Evolutionary conservation across 495 filamentous ascomycete species (phyloP).

Genomic region (Xylaria castorea): DNA sequence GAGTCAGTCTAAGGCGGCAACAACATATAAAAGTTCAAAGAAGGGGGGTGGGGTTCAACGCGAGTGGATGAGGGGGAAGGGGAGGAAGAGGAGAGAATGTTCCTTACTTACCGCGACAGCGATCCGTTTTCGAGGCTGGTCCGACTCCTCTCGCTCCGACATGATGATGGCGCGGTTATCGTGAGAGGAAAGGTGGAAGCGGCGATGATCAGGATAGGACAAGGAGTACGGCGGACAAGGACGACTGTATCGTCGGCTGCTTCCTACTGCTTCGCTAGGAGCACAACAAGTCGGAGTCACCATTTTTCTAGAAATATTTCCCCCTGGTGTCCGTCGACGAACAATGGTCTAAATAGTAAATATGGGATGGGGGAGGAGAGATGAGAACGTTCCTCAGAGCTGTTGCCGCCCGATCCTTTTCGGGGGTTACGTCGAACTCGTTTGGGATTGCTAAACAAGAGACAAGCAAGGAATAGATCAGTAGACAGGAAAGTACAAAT

Average conservation of each 20-base stretch:
- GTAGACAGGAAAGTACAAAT: conserved; percentile 27
- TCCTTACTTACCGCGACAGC: conserved; percentile 68
- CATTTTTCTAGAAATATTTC: conserved; percentile 38
- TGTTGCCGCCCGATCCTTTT: conserved; percentile 34
- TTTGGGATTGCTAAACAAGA: conserved; percentile 25
- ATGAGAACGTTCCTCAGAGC: conserved; percentile 29
- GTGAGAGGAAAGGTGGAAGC: conserved; percentile 44
- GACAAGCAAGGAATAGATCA: conserved; percentile 29
- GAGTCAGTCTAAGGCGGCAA: conserved; percentile 2
- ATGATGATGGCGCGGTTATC: conserved; percentile 46
- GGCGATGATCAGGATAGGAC: conserved; percentile 47
- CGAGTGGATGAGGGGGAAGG: neutral
- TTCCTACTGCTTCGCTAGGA: conserved; percentile 36
- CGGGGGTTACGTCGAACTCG: conserved; percentile 34
- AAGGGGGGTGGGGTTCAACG: neutral
- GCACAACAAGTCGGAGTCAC: conserved; percentile 50
- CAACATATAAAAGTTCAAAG: neutral
- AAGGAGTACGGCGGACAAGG: conserved; percentile 45
- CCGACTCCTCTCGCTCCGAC: conserved; percentile 49
- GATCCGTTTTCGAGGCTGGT: conserved; percentile 65
- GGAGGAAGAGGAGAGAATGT: conserved; percentile 1
- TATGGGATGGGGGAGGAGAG: conserved; percentile 37
- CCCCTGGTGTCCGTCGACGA: conserved; percentile 20
- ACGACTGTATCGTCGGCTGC: conserved; percentile 50
- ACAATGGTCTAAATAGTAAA: conserved; percentile 17